Evolutionary conservation across 768 basidiomycete species (phyloP), one percentile per base, ranked within the genome.

Genomic region (Tricholoma bakamatsutake): DNA sequence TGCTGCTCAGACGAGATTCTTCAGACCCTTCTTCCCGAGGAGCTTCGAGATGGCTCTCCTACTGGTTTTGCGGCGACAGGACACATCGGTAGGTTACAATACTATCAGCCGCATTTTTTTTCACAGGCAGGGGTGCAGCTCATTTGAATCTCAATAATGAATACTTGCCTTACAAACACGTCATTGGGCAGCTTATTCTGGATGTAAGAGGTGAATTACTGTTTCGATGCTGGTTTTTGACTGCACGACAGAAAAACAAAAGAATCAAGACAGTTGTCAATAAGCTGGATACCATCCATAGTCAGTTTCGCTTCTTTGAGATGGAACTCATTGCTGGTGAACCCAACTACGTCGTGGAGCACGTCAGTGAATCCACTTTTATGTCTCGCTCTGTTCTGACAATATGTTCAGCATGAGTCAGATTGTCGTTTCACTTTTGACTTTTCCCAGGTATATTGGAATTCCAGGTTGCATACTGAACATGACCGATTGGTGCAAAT

Each of bases 311-410:
- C 17, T 88, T 94, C 60, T 99, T 99, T 69, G 79, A 89, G 62
- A 98, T 99, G 97, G 97, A 99, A 63, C 76, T 98, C 5, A 76
- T 99, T 39, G 97, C 96, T 0, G 97, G 97, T 1, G 88, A 95
- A 56, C 80, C 85, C 1, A 80, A 97, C 63, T 93, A 86, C 66
- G 62, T 93, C 21, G 94, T 98, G 5, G 83, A 89, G 63, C 89
- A 93, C 71, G 96, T 96, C 62, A 56, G 86, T 73, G 28, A 2
- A 24, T 28, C 51, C 39, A 33, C 35, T 27, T 33, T 10, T 51
- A 4, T 39, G 12, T 35, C 15, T 49, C 50, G 54, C 4, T 13
- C 11, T 28, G 7, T 21, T 37, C 54, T 57, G 33, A 59, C 45
- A 30, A 46, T 33, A 35, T 37, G 52, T 15, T 12, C 63, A 97